Evolutionary conservation across 352 stramenopile genomes (phyloP), one percentile per base, ranked within the genome.

Genomic region (Globisporangium barbulae): DNA sequence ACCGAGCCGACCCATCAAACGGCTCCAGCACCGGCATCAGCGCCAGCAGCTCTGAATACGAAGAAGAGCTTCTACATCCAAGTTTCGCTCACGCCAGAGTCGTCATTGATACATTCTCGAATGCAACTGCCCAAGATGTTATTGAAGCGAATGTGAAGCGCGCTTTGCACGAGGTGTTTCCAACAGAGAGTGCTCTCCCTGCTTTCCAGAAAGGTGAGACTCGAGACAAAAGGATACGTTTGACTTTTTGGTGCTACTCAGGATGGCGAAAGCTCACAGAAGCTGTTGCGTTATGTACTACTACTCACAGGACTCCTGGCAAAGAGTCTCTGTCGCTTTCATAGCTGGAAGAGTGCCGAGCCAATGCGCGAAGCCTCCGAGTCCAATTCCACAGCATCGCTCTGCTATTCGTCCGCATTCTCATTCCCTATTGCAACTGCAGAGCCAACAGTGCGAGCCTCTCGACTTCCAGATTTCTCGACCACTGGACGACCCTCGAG

Each of bases 361-460:
- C 59, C 70, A 6, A 19, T 65, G 33, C 47, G 9, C 1, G 37
- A 65, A 21, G 39, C 55, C 15, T n/a, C 44, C 5, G 49, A 53
- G 10, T 58, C 60, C 12, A 28, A 44, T 1, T 45, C n/a, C 4
- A 8, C 49, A 6, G n/a, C 53, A 13, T 53, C 30, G 21, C 47
- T 76, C 5, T 85, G 73, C 60, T 79, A 70, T 39, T 72, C 72
- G 3, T 75, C 78, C 10, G 78, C 75, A 0, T 84, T 83, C 31
- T 59, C 69, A 17, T 68, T 72, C 9, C 61, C 65, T 17, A 21
- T 3, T 45, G 10, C 39, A 3, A 33, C 25, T 35, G 17, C 17
- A 21, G 22, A 39, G 52, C 4, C 35, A 35, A 1, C 22, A 30
- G 5, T 17, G 22, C 25, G 17, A 61, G 3, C 7, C 17, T 65